Base-by-base conservation (phyloP, 2,329 filamentous ascomycete genomes). In the Gnomoniopsis sp. region DNA sequence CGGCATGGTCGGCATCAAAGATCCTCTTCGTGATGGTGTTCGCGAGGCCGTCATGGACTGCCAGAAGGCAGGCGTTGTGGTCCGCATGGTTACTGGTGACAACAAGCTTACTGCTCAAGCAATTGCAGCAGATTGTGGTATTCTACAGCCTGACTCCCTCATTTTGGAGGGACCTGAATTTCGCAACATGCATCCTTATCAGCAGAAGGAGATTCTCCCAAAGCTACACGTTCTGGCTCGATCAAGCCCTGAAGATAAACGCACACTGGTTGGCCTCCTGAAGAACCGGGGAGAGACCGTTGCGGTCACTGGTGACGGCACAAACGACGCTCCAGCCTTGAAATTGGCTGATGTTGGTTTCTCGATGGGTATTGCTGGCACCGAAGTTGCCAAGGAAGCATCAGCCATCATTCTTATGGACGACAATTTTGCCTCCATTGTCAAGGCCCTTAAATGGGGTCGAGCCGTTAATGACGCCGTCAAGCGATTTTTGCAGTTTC, bases 1-100 rank as follows among this genome's bases (percentile, higher is more conserved):
- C 43, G 83, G 85, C 33, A 79, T 93, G 66, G 88, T 92, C 53
- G 90, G 90, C 66, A 93, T 93, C 62, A 90, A 93, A 69, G 90
- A 93, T 70, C 90, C 90, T 48, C 81, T 93, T 14, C 88, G 90
- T 61, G 80, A 83, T 0, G 89, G 89, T 62, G 90, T 93, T n/a
- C 79, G 79, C 1, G 84, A 91, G 53, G 89, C 90, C 12, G 89
- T 93, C 30, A 78, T 77, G 60, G 80, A 86, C 59, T 93, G 90
- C 68, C 88, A 93, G 69, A 80, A 82, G 57, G 90, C 90, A 4
- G 90, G 90, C 60, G 89, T 93, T 12, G 83, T 88, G 61, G 89
- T 93, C 19, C 88, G 90, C 67, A 93, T 93, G 90, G 90, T 93
- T 2, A 93, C 90, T 4, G 90, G 90, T 63, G 90, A 93, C 75